These are phyloP conservation scores for Pestalotiopsis sp. DNA, from an alignment of 2,329 filamentous ascomycete species.

Conservation along the genomic window DNA sequence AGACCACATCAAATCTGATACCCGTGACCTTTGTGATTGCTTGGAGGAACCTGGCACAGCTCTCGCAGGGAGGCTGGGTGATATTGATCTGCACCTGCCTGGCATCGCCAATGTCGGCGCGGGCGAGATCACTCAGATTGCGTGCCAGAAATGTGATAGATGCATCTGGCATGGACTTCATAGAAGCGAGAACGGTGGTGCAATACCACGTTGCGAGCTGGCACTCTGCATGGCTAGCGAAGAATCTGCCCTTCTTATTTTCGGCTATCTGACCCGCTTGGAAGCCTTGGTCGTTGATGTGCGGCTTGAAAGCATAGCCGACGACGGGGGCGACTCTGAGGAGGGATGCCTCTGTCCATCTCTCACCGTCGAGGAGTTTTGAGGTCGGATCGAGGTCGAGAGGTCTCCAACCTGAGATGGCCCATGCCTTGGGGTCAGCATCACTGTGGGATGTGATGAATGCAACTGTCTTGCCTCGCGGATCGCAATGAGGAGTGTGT, in stretches of 20 bases:
- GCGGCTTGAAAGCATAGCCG: conserved; percentile 1
- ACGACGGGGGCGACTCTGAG: not conserved
- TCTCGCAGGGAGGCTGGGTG: not conserved
- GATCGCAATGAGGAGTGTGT: not conserved
- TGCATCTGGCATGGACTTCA: not conserved
- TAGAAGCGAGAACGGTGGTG: not conserved
- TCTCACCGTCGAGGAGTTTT: not conserved
- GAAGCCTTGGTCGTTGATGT: not conserved
- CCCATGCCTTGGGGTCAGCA: not conserved
- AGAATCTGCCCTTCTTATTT: not conserved
- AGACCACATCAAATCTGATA: not conserved
- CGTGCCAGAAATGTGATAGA: not conserved
- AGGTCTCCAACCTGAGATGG: not conserved
- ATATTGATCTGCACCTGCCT: not conserved
- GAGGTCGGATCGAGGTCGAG: not conserved
- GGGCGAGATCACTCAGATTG: not conserved
- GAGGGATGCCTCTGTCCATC: not conserved
- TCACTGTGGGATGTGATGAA: not conserved
- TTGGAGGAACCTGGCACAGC: not conserved
- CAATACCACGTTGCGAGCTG: conserved; percentile 4
- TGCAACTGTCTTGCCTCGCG: not conserved
- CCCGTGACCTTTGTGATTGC: not conserved
- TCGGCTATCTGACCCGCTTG: not conserved
- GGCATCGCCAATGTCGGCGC: not conserved
- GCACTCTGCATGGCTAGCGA: not conserved